Conservation (phyloP, 768 basidiomycete genomes). For the Lactarius indigo region DNA sequence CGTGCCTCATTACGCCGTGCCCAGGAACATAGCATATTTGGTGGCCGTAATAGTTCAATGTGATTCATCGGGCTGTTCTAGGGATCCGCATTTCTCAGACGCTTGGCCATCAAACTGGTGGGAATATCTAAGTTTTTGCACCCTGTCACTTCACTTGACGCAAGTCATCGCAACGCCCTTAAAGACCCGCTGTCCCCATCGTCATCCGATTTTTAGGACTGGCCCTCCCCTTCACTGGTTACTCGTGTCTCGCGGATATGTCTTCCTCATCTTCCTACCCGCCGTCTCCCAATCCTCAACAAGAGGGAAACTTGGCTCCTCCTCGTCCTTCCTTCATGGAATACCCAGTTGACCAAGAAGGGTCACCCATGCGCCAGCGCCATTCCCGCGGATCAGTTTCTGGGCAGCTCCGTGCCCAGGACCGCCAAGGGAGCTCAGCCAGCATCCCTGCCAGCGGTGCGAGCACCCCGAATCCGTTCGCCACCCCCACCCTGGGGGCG, state of each 20-base stretch:
- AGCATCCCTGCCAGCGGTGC: slow-evolving; percentile 26
- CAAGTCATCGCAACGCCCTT: slow-evolving; percentile 1
- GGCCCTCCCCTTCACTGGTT: neutral
- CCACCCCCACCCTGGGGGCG: slow-evolving; percentile 25
- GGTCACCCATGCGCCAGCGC: neutral
- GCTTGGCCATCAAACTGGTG: slow-evolving; percentile 5
- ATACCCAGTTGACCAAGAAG: slow-evolving; percentile 10
- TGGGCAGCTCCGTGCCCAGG: slow-evolving; percentile 17
- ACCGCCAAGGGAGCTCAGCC: slow-evolving; percentile 15
- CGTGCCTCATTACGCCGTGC: slow-evolving; percentile 7
- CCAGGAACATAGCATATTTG: slow-evolving; percentile 8
- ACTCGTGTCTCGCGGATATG: slow-evolving; percentile 2
- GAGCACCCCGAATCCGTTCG: slow-evolving; percentile 30
- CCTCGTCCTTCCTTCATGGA: slow-evolving; percentile 22
- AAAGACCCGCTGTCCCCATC: slow-evolving; percentile 11
- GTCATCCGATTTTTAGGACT: neutral
- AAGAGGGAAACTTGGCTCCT: slow-evolving; percentile 11
- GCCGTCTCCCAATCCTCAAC: neutral
- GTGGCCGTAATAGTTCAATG: slow-evolving; percentile 10
- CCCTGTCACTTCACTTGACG: neutral
- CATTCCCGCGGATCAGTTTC: slow-evolving; percentile 10
- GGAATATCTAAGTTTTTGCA: neutral
- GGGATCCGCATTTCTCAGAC: neutral
- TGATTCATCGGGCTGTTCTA: slow-evolving; percentile 7
- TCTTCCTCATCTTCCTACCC: neutral